A percentile compares a stretch with the other conserved stretches of the same genome.
Evolutionary conservation across 2,329 filamentous ascomycete species (phyloP).

Genomic region (Stylonectria norvegica): DNA sequence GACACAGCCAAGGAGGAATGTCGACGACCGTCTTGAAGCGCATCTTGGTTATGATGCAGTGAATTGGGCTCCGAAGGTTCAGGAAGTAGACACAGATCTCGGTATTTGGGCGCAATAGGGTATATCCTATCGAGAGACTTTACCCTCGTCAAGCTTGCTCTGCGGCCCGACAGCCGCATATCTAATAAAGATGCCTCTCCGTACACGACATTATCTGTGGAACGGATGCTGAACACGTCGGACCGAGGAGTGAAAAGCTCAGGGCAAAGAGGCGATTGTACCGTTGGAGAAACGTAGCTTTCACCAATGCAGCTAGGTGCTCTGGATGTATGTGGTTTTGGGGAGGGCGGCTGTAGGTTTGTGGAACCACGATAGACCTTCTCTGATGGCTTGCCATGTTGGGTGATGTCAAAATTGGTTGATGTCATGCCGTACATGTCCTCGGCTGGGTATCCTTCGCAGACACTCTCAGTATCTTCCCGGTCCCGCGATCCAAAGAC

Average conservation of each 20-base stretch:
- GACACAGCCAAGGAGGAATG: slow-evolving; percentile 27
- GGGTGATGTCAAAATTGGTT: slow-evolving; percentile 28
- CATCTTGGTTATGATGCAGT: slow-evolving; percentile 7
- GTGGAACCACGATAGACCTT: slow-evolving; percentile 19
- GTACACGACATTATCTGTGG: slow-evolving; percentile 37
- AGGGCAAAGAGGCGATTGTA: slow-evolving; percentile 16
- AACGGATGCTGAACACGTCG: slow-evolving; percentile 33
- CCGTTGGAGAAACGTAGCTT: slow-evolving; percentile 20
- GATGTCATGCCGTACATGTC: slow-evolving; percentile 16
- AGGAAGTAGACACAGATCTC: slow-evolving; percentile 30
- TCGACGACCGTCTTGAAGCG: slow-evolving; percentile 14
- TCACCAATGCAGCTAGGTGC: slow-evolving; percentile 37
- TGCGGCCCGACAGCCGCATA: slow-evolving; percentile 28
- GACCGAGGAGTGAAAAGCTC: slow-evolving; percentile 31
- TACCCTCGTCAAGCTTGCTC: slow-evolving; percentile 28
- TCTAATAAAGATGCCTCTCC: slow-evolving; percentile 40
- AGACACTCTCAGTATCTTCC: slow-evolving; percentile 19
- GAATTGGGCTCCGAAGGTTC: slow-evolving; percentile 16
- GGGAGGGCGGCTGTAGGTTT: slow-evolving; percentile 21
- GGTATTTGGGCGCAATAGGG: slow-evolving; percentile 28
- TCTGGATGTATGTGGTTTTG: slow-evolving; percentile 11
- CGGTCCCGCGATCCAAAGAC: slow-evolving; percentile 42
- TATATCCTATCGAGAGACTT: slow-evolving; percentile 39
- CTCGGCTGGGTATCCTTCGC: slow-evolving; percentile 14
- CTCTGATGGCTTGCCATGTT: slow-evolving; percentile 26